phyloP scores from a whole-genome alignment of 768 basidiomycete genomes.

The Lentinula aciculospora region DNA sequence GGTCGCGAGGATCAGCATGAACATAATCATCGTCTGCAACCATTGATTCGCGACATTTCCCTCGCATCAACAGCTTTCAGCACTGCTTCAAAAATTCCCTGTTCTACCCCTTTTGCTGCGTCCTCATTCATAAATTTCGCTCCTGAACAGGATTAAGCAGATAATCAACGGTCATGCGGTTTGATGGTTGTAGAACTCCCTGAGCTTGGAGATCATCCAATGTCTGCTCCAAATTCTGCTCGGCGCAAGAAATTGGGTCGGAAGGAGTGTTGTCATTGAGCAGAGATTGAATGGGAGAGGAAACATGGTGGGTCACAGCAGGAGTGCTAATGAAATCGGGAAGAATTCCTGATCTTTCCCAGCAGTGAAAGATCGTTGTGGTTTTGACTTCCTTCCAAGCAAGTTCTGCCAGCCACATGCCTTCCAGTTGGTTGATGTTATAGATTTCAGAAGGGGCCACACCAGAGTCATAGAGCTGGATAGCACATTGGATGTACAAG shows the following conservation, averaged over 20 bases:
- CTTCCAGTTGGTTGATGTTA: conserved; percentile 27
- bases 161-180: neutral
- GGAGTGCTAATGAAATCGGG: neutral
- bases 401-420: conserved; percentile 25
- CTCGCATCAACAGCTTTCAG: neutral
- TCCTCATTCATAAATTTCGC: neutral
- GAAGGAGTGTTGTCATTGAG: neutral
- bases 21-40: too few species aligned
- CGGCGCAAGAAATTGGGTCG: neutral
- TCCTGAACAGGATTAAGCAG: neutral
- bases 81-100: neutral
- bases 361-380: conserved; percentile 31
- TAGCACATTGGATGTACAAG: conserved; percentile 14
- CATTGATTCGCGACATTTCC: neutral
- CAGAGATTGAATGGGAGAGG: neutral
- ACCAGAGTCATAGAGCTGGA: conserved; percentile 14
- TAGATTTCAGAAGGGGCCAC: conserved; percentile 15
- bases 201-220: neutral
- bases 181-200: neutral
- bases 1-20: too few species aligned
- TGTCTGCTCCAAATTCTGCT: neutral
- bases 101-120: conserved; percentile 22
- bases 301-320: neutral
- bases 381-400: conserved; percentile 28
- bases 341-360: conserved; percentile 29